Conservation (phyloP, 768 basidiomycete species). For the Pluteus cervinus region DNA sequence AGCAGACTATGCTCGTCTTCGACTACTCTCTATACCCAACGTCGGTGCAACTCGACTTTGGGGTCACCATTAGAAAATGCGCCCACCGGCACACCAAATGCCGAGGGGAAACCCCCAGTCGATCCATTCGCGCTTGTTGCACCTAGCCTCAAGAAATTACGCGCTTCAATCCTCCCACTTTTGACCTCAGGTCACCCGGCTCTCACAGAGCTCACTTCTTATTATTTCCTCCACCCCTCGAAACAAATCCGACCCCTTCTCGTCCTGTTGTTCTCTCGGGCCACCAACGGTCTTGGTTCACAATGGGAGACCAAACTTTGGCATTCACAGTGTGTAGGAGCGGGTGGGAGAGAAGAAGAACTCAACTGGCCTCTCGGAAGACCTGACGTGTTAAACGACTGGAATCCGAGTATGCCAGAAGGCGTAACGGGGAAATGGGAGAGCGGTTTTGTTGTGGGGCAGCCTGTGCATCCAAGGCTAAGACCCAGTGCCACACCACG, state of each 20-base stretch:
- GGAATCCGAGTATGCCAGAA: slow-evolving; percentile 76
- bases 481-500: no score
- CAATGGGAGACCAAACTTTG: slow-evolving; percentile 52
- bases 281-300: slow-evolving; percentile 82
- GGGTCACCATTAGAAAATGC: no score
- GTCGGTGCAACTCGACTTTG: no score
- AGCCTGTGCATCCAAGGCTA: slow-evolving; percentile 15
- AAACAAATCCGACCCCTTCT: slow-evolving; percentile 89
- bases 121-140: slow-evolving; percentile 70
- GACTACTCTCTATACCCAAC: no score
- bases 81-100: no score
- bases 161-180: slow-evolving; percentile 62
- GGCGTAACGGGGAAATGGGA: slow-evolving; percentile 51
- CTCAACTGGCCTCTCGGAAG: slow-evolving; percentile 71
- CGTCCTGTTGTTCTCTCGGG: slow-evolving; percentile 79
- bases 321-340: slow-evolving; percentile 44
- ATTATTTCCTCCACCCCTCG: slow-evolving; percentile 87
- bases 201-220: slow-evolving; percentile 79
- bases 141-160: slow-evolving; percentile 61
- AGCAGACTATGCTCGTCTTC: no score
- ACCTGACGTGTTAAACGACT: slow-evolving; percentile 79
- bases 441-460: slow-evolving; percentile 32
- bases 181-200: slow-evolving; percentile 81
- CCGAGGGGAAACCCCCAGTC: no score
- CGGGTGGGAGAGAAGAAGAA: slow-evolving; percentile 44